phyloP scores from a whole-genome alignment of 2,329 filamentous ascomycete species.

The Diaporthe velutina region DNA sequence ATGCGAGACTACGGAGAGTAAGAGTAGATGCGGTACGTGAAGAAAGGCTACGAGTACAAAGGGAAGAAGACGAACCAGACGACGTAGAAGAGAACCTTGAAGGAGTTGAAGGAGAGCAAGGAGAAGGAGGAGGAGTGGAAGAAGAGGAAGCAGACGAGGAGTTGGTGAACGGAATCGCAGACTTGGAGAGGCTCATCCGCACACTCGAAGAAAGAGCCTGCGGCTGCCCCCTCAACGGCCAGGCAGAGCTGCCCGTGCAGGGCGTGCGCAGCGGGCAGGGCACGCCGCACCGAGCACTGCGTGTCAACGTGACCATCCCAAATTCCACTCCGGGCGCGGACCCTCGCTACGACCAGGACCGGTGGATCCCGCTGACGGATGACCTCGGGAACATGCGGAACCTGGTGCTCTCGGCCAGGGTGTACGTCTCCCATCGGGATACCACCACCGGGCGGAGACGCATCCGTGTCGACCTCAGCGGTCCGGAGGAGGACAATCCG shows the following conservation, averaged over 20 bases:
- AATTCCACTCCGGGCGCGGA: no score
- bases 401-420: neutral
- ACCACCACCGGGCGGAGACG: neutral
- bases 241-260: neutral
- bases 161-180: neutral
- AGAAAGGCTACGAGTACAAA: no score
- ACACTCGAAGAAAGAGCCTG: neutral
- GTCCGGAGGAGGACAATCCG: neutral
- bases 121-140: neutral
- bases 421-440: neutral
- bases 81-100: no score
- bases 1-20: no score
- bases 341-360: neutral
- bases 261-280: constrained; percentile 7
- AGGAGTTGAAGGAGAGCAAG: no score
- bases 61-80: no score
- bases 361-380: neutral
- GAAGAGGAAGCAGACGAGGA: neutral
- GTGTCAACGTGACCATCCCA: neutral
- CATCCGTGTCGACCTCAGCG: neutral
- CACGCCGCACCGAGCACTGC: neutral
- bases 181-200: constrained; percentile 1
- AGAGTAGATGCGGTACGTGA: no score
- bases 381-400: neutral
- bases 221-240: constrained; percentile 26